These are phyloP conservation scores for Syzygium jambos DNA, from an alignment of 345 rosid species.

Conservation along the genomic window DNA sequence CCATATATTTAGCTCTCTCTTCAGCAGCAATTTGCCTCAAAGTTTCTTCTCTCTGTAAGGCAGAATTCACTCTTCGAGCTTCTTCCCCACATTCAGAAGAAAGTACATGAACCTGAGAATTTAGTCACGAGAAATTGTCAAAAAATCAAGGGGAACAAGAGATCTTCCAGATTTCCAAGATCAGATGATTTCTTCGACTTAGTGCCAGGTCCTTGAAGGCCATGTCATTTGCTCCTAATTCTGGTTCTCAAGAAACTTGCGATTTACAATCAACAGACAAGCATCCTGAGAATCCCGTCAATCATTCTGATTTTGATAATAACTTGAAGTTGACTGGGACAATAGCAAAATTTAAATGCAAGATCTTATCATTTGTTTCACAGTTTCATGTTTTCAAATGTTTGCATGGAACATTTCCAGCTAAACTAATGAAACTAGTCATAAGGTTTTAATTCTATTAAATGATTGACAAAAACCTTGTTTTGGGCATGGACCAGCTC, in stretches of 20 bases:
- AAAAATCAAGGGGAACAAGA: not conserved
- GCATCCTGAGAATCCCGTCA: not conserved
- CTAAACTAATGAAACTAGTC: not conserved
- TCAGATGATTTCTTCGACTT: not conserved
- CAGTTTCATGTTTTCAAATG: not conserved
- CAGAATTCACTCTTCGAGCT: conserved; percentile 36
- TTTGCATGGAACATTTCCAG: not conserved
- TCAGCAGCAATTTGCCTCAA: conserved; percentile 53
- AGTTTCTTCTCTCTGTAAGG: conserved; percentile 35
- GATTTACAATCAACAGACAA: not conserved
- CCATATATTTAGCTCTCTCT: conserved; percentile 57
- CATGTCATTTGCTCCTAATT: not conserved
- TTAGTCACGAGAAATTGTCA: not conserved
- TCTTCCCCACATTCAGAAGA: conserved; percentile 69
- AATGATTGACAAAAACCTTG: conserved; percentile 32
- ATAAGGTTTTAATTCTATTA: not conserved
- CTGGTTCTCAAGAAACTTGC: not conserved
- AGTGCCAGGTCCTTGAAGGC: not conserved
- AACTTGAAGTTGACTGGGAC: not conserved
- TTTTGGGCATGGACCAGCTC: conserved; percentile 65
- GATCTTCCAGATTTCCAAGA: not conserved
- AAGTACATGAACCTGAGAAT: conserved; percentile 50
- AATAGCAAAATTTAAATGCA: not conserved
- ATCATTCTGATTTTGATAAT: not conserved
- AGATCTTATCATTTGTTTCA: not conserved